A percentile compares a stretch with the other conserved stretches of the same genome.
Evolutionary conservation across 805 yeast species (phyloP).

Genomic region (Saccharomycopsis guyanensis): DNA sequence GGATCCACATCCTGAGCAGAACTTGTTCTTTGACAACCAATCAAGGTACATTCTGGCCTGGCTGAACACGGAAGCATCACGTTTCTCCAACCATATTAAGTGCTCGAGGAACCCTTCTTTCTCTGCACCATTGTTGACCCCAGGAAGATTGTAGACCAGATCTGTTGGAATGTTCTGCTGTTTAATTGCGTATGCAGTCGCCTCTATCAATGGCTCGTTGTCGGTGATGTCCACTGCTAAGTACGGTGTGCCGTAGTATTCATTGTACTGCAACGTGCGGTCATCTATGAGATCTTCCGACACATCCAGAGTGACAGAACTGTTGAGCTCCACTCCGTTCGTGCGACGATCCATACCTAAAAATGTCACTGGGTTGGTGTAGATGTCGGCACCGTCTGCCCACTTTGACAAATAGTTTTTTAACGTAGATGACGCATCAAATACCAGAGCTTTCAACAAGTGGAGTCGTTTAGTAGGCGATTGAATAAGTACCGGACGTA

Average conservation of each 20-base stretch:
- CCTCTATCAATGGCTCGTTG: slow-evolving; percentile 10
- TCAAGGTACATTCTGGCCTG: slow-evolving; percentile 79
- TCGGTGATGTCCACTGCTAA: slow-evolving; percentile 53
- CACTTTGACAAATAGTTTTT: not conserved
- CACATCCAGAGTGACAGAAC: not conserved
- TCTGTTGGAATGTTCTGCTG: slow-evolving; percentile 9
- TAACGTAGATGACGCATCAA: not conserved
- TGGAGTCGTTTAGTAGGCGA: not conserved
- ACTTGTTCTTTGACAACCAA: slow-evolving; percentile 67
- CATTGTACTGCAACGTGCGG: slow-evolving; percentile 27
- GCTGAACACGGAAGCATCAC: slow-evolving; percentile 61
- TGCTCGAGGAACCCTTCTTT: slow-evolving; percentile 22
- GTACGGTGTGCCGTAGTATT: slow-evolving; percentile 54
- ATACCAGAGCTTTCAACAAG: not conserved
- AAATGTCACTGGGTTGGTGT: slow-evolving; percentile 7
- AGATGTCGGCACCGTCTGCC: not conserved
- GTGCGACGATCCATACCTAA: slow-evolving; percentile 10
- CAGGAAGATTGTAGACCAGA: slow-evolving; percentile 22
- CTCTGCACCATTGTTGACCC: slow-evolving; percentile 14
- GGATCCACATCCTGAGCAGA: slow-evolving; percentile 83
- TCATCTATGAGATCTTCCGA: slow-evolving; percentile 23
- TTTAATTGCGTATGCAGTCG: not conserved
- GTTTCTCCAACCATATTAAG: slow-evolving; percentile 24
- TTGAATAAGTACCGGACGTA: slow-evolving; percentile 7
- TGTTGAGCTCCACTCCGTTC: not conserved